Percentiles rank a stretch among this genome's conserved stretches.
These are phyloP conservation scores for Phanerochaete sordida DNA, from an alignment of 768 basidiomycete genomes.

Conservation along the genomic window DNA sequence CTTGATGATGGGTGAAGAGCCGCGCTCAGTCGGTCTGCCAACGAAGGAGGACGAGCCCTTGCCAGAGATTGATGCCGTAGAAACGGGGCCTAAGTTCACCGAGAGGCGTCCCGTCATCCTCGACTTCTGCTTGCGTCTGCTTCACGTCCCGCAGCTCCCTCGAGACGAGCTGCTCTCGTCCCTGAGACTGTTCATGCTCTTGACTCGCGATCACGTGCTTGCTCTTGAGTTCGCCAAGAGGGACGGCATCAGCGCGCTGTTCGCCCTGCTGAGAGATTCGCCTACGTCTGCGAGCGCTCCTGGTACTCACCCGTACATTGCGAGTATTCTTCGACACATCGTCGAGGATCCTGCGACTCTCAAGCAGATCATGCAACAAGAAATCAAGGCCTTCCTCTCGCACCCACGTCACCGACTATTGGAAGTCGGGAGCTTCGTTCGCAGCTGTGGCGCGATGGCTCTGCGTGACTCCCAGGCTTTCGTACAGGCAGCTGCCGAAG, in stretches of 20 bases:
- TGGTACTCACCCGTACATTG: conserved; percentile 79
- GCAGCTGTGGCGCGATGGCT: conserved; percentile 73
- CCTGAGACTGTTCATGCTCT: conserved; percentile 77
- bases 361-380: conserved; percentile 72
- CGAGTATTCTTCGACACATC: conserved; percentile 87
- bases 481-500: conserved; percentile 63
- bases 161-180: conserved; percentile 81
- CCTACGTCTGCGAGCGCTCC: conserved; percentile 44
- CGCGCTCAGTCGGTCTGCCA: conserved; percentile 50
- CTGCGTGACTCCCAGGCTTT: conserved; percentile 78
- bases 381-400: conserved; percentile 77
- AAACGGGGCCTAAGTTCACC: conserved; percentile 54
- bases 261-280: conserved; percentile 60
- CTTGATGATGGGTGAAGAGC: conserved; percentile 71
- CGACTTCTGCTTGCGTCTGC: conserved; percentile 71
- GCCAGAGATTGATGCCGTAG: conserved; percentile 41
- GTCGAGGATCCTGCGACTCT: conserved; percentile 74
- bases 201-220: conserved; percentile 68
- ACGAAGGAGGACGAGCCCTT: conserved; percentile 73
- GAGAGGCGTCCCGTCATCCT: conserved; percentile 68
- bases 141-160: conserved; percentile 59
- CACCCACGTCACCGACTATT: conserved; percentile 65
- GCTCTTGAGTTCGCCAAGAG: conserved; percentile 67
- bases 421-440: conserved; percentile 72
- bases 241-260: conserved; percentile 60